Conservation (phyloP, 345 rosid species). For the Ailanthus altissimus region DNA sequence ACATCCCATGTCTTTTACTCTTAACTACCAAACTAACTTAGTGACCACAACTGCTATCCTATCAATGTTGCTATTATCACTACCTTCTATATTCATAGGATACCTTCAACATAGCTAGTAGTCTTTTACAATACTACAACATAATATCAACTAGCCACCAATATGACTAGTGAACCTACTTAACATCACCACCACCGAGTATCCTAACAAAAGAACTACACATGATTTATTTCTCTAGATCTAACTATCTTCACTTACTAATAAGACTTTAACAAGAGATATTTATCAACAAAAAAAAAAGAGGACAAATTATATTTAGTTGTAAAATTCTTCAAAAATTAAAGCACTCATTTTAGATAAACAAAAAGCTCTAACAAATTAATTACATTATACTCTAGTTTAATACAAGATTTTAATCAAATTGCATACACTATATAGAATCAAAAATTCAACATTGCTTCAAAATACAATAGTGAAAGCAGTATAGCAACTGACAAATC, state of each 20-base stretch:
- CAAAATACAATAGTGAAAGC: neutral
- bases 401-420: neutral
- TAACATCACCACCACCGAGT: neutral
- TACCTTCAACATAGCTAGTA: neutral
- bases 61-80: neutral
- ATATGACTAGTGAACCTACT: neutral
- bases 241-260: neutral
- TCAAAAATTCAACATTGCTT: neutral
- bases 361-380: neutral
- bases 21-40: neutral
- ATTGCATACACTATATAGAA: neutral
- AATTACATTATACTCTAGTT: constrained; percentile 9
- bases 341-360: neutral
- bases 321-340: neutral
- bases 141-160: neutral
- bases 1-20: neutral
- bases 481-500: neutral
- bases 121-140: neutral
- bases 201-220: neutral
- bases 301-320: neutral
- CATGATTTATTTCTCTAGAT: neutral
- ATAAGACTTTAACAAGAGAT: neutral
- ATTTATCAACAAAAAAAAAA: neutral
- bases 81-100: neutral
- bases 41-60: neutral